Conservation (phyloP, 1,139 yeast genomes). For the Pneumocystis canis region DNA sequence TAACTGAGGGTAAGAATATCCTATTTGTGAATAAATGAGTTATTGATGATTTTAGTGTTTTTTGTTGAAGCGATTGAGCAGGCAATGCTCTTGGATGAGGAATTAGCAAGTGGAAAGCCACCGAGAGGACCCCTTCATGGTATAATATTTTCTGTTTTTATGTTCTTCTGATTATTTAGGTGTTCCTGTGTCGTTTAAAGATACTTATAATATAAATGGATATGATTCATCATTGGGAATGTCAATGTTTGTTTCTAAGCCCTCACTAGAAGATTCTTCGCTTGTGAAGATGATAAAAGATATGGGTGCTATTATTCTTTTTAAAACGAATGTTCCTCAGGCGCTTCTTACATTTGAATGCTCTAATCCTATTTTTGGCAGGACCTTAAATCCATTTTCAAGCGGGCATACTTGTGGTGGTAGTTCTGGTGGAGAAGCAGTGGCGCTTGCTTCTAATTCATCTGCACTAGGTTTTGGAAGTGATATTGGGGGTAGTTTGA, state of each 20-base stretch:
- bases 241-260: slow-evolving; percentile 29
- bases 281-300: slow-evolving; percentile 27
- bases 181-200: slow-evolving; percentile 62
- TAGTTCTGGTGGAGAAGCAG: slow-evolving; percentile 46
- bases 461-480: slow-evolving; percentile 39
- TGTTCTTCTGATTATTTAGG: slow-evolving; percentile 35
- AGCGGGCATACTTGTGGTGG: slow-evolving; percentile 39
- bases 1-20: neutral
- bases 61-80: neutral
- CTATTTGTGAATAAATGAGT: neutral
- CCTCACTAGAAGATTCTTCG: slow-evolving; percentile 25
- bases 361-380: slow-evolving; percentile 24
- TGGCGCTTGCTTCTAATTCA: slow-evolving; percentile 33
- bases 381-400: slow-evolving; percentile 34
- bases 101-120: neutral
- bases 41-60: neutral
- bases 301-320: slow-evolving; percentile 51
- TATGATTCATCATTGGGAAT: slow-evolving; percentile 40
- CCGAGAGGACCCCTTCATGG: neutral
- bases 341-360: slow-evolving; percentile 32
- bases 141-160: neutral
- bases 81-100: neutral
- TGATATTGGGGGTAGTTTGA: slow-evolving; percentile 47
- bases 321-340: slow-evolving; percentile 44
- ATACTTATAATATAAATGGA: slow-evolving; percentile 27